Percentiles rank a stretch among this genome's conserved stretches.
phyloP scores from a whole-genome alignment of 1,139 yeast genomes.

The Debaryomyces subglobosus region DNA sequence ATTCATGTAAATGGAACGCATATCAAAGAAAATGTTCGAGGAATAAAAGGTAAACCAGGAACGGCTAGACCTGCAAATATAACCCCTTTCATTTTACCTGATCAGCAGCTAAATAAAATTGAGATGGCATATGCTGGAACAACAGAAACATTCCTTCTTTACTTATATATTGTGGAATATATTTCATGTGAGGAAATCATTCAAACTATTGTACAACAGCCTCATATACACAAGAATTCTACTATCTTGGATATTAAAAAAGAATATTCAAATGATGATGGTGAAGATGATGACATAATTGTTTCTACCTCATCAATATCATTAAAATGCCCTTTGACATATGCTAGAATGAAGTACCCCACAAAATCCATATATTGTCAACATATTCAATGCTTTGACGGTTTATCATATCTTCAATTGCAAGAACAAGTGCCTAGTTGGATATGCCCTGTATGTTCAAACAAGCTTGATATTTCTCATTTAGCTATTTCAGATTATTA shows the following conservation, averaged over 20 bases:
- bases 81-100: conserved; percentile 41
- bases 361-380: conserved; percentile 60
- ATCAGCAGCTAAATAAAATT: conserved; percentile 40
- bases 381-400: conserved; percentile 78
- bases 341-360: conserved; percentile 62
- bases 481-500: conserved; percentile 66
- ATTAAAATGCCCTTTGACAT: conserved; percentile 66
- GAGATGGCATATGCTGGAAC: conserved; percentile 58
- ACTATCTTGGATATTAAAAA: conserved; percentile 47
- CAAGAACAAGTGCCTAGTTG: conserved; percentile 68
- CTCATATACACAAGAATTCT: conserved; percentile 50
- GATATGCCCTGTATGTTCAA: conserved; percentile 69
- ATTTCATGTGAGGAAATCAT: conserved; percentile 40
- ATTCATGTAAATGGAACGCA: conserved; percentile 51
- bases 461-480: conserved; percentile 45
- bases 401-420: conserved; percentile 56
- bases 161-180: conserved; percentile 56
- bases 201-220: conserved; percentile 30
- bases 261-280: conserved; percentile 37
- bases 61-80: conserved; percentile 71
- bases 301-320: conserved; percentile 60
- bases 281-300: conserved; percentile 55
- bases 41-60: conserved; percentile 63
- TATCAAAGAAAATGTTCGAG: conserved; percentile 55
- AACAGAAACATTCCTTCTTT: conserved; percentile 45